Conservation (phyloP, 2,329 filamentous ascomycete genomes). For the Colletotrichum lentis region DNA sequence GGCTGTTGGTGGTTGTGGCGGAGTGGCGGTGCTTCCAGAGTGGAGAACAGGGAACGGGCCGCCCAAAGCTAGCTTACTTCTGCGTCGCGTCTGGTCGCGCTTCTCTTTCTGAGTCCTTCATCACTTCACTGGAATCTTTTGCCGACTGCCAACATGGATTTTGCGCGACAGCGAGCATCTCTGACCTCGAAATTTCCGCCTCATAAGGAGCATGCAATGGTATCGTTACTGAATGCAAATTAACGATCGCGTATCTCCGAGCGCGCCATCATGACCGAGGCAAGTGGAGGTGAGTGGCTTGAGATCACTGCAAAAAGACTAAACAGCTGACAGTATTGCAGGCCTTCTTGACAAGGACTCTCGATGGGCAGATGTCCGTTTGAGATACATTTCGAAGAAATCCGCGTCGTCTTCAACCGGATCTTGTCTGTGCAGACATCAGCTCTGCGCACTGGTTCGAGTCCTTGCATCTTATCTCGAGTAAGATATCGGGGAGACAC, state of each 20-base stretch:
- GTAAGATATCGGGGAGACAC: neutral
- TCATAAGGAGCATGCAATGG: neutral
- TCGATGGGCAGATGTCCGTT: neutral
- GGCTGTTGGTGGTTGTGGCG: neutral
- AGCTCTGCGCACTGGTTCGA: neutral
- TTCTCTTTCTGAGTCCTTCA: neutral
- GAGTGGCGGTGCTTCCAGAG: conserved; percentile 1
- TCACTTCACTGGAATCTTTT: neutral
- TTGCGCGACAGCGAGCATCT: neutral
- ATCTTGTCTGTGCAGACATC: neutral
- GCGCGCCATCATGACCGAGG: neutral
- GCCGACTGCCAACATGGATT: neutral
- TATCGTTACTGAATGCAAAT: too few relatives aligned
- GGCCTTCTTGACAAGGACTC: too few relatives aligned
- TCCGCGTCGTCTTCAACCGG: neutral
- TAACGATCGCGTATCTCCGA: too few relatives aligned
- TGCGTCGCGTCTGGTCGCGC: conserved; percentile 16
- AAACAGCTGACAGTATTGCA: neutral
- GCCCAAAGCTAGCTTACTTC: neutral
- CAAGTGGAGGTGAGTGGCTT: neutral
- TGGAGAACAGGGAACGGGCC: neutral
- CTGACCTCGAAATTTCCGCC: neutral
- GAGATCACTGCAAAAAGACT: neutral
- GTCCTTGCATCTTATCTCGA: neutral
- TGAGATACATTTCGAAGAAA: neutral